Conservation (phyloP, 495 filamentous ascomycete species). For the Penicillium pulvis region DNA sequence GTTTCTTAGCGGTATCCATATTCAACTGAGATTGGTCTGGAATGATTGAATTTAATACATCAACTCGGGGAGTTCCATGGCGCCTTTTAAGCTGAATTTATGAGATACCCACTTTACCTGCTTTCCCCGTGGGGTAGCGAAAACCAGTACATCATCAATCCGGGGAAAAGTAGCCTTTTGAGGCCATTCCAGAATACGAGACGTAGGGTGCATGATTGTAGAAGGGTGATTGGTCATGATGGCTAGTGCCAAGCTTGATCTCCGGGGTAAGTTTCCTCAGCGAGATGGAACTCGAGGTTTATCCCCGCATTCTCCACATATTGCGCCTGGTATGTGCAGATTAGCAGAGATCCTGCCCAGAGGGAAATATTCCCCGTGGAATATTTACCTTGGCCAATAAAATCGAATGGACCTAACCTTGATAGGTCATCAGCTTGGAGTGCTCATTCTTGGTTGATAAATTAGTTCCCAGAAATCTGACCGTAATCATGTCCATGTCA, state of each 20-base stretch:
- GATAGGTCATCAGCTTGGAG: not conserved
- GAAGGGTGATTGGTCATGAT: not conserved
- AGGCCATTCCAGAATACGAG: not conserved
- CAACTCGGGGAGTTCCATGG: not conserved
- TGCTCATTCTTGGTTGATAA: not conserved
- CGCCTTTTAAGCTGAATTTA: not conserved
- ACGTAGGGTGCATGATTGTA: not conserved
- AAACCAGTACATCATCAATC: not conserved
- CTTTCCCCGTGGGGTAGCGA: constrained; percentile 1
- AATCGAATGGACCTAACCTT: not conserved
- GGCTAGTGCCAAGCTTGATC: not conserved
- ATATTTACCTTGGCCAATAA: not conserved
- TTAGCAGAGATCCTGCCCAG: not conserved
- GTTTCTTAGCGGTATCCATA: constrained; percentile 12
- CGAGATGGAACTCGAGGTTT: not conserved
- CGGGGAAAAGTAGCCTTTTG: not conserved
- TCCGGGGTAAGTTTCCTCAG: not conserved
- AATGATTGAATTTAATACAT: not conserved
- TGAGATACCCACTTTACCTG: not conserved
- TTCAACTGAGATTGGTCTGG: not conserved
- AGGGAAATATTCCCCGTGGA: not conserved
- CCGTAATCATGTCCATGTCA: too few relatives aligned
- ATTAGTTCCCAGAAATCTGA: too few relatives aligned
- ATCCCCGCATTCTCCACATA: not conserved
- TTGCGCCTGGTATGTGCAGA: not conserved